Evolutionary conservation across 2,329 filamentous ascomycete species (phyloP).

Genomic region (Penicillium sp.): DNA sequence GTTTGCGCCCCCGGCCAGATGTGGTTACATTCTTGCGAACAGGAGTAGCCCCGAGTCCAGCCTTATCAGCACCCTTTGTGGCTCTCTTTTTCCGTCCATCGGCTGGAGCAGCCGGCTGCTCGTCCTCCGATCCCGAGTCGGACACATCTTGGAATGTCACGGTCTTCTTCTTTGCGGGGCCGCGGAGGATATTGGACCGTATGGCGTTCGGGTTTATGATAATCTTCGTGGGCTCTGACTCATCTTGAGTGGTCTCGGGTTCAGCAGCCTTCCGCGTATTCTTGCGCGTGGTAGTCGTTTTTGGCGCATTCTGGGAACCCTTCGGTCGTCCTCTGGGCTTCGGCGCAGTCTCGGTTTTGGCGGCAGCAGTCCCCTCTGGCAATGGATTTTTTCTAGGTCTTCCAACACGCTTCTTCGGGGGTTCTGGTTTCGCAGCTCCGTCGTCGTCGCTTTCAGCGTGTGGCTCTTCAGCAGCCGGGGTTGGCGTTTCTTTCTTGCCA

Average conservation of each 20-base stretch:
- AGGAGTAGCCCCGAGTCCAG: conserved; percentile 46
- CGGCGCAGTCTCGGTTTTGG: conserved; percentile 15
- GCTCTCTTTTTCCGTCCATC: conserved; percentile 25
- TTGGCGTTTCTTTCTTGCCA: conserved; percentile 10
- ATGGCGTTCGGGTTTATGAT: conserved; percentile 29
- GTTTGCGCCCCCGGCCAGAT: conserved; percentile 30
- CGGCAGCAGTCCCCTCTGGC: conserved; percentile 8
- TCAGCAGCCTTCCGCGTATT: conserved; percentile 11
- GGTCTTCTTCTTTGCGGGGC: conserved; percentile 42
- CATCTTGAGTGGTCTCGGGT: conserved; percentile 4
- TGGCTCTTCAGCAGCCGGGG: not conserved
- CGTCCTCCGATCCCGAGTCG: conserved; percentile 42
- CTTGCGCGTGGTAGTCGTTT: conserved; percentile 13
- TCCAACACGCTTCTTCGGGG: conserved; percentile 21
- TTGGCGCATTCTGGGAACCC: conserved; percentile 8
- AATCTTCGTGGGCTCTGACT: conserved; percentile 23
- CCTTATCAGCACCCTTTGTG: conserved; percentile 24
- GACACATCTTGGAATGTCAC: conserved; percentile 48
- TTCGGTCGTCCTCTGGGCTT: conserved; percentile 34
- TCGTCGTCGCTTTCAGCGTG: conserved; percentile 1
- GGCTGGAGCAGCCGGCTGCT: conserved; percentile 25
- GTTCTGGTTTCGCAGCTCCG: conserved; percentile 3
- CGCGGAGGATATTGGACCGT: conserved; percentile 31
- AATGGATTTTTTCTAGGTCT: conserved; percentile 19
- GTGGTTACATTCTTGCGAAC: conserved; percentile 42